Base-by-base conservation (phyloP, 305 asterid species). In the Fraxinus albicans region DNA sequence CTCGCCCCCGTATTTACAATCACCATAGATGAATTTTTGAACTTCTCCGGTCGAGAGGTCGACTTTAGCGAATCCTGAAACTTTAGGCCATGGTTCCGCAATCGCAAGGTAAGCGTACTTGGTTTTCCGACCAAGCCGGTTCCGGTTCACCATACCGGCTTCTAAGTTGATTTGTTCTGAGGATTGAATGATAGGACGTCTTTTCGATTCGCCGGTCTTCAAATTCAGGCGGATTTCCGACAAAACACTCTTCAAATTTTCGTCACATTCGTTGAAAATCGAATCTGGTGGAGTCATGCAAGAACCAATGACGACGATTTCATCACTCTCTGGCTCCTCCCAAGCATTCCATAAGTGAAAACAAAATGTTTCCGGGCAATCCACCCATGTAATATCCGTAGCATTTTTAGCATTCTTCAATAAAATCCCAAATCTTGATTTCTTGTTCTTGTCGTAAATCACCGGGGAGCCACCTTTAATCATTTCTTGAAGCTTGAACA, bases 11-110 rank as follows among this genome's bases (percentile, higher is more conserved):
- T 77, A 93, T 80, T 77, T 89, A 27, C 58, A 9, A 8, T 89
- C 89, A 2, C 98, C 98, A 80, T 93, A 92, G 8, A 90, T 40
- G 81, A 79, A 88, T 60, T 89, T 91, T 33, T 91, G 44, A 0
- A 92, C 81, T 34, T 89, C 73, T 29, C 98, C 94, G 1, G 87
- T 86, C 2, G 40, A 35, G 13, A 92, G 89, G 79, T 93, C 95
- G 2, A 91, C 94, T 34, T 93, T 93, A 0, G 97, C 95, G 35
- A 93, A 91, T 1, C 97, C 97, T 0, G 95, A 93, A 0, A 92
- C 97, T 69, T 90, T 93, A 3, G 95, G 97, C 95, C 97, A 93
- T 34, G 97, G 96, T 84, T 93, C 97, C 2, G 95, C 96, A 0
- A 93, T 83, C 0, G 96, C 95, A 0, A 92, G 90, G 53, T 92